These are phyloP conservation scores for Trametes maxima DNA, from an alignment of 768 basidiomycete species.

Conservation along the genomic window DNA sequence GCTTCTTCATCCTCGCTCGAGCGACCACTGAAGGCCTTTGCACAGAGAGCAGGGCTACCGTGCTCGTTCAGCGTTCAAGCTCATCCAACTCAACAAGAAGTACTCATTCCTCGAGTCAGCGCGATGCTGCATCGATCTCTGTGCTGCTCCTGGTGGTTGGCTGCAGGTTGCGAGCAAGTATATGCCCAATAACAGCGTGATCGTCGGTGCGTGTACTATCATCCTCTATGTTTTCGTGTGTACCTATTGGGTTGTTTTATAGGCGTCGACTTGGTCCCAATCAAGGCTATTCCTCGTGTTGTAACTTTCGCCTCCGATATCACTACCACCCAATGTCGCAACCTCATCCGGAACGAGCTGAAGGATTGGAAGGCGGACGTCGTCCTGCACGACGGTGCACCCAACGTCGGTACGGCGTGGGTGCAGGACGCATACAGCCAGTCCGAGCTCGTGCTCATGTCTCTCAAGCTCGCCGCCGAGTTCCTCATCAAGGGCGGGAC, in stretches of 20 bases:
- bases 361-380: constrained; percentile 99
- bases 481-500: constrained; percentile 92
- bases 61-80: constrained; percentile 98
- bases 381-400: constrained; percentile 98
- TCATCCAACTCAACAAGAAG: constrained; percentile 98
- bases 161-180: constrained; percentile 97
- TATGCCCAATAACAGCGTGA: constrained; percentile 91
- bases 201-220: constrained; percentile 65
- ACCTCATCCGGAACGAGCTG: constrained; percentile 80
- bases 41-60: constrained; percentile 97
- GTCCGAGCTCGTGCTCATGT: constrained; percentile 94
- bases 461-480: constrained; percentile 92
- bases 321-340: constrained; percentile 88
- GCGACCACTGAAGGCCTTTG: neutral
- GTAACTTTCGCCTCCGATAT: constrained; percentile 94
- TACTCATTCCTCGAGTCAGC: constrained; percentile 89
- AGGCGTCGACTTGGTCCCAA: constrained; percentile 96
- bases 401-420: constrained; percentile 99
- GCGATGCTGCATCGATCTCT: constrained; percentile 94
- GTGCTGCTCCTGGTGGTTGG: constrained; percentile 99
- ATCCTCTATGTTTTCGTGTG: constrained; percentile 10
- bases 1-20: constrained; percentile 10
- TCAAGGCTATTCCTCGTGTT: constrained; percentile 92
- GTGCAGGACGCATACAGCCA: constrained; percentile 98
- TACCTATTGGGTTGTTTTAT: constrained; percentile 17